phyloP scores from a whole-genome alignment of 805 yeast genomes.

The Metschnikowia borealis region DNA sequence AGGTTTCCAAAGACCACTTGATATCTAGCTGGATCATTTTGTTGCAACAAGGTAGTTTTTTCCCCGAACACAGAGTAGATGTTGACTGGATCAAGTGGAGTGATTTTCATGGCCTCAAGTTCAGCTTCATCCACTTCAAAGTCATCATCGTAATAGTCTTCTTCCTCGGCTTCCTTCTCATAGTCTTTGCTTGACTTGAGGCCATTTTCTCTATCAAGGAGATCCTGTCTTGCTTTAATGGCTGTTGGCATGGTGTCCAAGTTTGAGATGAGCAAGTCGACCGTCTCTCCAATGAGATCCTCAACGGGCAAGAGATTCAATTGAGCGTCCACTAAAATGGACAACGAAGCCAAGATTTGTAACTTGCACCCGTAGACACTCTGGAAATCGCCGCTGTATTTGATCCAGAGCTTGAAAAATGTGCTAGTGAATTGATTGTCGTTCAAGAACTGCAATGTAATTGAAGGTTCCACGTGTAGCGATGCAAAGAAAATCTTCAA shows the following conservation, averaged over 20 bases:
- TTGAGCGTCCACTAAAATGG: constrained; percentile 33
- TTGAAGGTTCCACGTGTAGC: constrained; percentile 35
- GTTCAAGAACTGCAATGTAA: constrained; percentile 33
- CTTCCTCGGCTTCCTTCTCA: constrained; percentile 28
- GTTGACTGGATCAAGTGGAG: constrained; percentile 74
- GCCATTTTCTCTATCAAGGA: constrained; percentile 38
- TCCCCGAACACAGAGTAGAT: constrained; percentile 64
- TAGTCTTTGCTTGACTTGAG: constrained; percentile 24
- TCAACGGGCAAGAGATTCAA: constrained; percentile 27
- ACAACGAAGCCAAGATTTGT: constrained; percentile 45
- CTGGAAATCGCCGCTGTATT: constrained; percentile 42
- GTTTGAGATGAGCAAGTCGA: constrained; percentile 38
- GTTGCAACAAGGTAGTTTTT: constrained; percentile 47
- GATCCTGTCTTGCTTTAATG: constrained; percentile 43
- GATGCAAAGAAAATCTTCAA: constrained; percentile 42
- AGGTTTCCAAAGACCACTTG: constrained; percentile 42
- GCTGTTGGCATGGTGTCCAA: constrained; percentile 47
- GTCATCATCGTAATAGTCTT: constrained; percentile 20
- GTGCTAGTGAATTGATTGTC: constrained; percentile 35
- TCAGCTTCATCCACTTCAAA: constrained; percentile 66
- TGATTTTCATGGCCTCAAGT: constrained; percentile 76
- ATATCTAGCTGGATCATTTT: constrained; percentile 45
- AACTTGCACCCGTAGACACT: constrained; percentile 55
- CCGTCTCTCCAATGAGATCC: constrained; percentile 34
- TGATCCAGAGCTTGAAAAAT: constrained; percentile 47